A percentile compares a stretch with the other conserved stretches of the same genome.
These are phyloP conservation scores for Cynara cardunculus DNA, from an alignment of 129 eudicot species.

Conservation along the genomic window DNA sequence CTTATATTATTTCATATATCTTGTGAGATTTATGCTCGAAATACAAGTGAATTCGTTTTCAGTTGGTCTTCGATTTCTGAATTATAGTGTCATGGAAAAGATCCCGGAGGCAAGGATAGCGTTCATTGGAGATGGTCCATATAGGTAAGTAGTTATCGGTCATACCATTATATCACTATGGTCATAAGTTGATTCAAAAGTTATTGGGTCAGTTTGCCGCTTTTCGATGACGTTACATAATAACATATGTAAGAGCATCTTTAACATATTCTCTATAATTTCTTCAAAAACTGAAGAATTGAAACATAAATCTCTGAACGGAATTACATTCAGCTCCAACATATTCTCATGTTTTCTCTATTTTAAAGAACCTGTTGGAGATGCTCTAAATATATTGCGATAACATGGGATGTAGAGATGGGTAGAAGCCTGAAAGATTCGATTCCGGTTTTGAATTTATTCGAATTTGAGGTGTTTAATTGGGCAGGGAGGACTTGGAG, in stretches of 20 bases:
- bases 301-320: too few relatives aligned
- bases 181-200: background rate
- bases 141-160: slow-evolving; percentile 41
- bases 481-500: slow-evolving; percentile 73
- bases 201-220: too few relatives aligned
- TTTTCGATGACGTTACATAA: too few relatives aligned
- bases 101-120: slow-evolving; percentile 96
- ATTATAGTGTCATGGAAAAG: slow-evolving; percentile 83
- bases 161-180: background rate
- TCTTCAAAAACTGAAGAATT: too few relatives aligned
- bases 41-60: background rate
- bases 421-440: too few relatives aligned
- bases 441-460: background rate
- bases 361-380: too few relatives aligned
- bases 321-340: too few relatives aligned
- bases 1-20: background rate
- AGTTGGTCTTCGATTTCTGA: background rate
- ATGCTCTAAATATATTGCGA: too few relatives aligned
- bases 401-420: too few relatives aligned
- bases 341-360: too few relatives aligned
- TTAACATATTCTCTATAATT: too few relatives aligned
- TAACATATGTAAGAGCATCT: too few relatives aligned
- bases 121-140: slow-evolving; percentile 94
- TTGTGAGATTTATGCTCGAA: background rate
- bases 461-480: background rate